Conservation (phyloP, 2,329 filamentous ascomycete species). For the Camillea tinctor region DNA sequence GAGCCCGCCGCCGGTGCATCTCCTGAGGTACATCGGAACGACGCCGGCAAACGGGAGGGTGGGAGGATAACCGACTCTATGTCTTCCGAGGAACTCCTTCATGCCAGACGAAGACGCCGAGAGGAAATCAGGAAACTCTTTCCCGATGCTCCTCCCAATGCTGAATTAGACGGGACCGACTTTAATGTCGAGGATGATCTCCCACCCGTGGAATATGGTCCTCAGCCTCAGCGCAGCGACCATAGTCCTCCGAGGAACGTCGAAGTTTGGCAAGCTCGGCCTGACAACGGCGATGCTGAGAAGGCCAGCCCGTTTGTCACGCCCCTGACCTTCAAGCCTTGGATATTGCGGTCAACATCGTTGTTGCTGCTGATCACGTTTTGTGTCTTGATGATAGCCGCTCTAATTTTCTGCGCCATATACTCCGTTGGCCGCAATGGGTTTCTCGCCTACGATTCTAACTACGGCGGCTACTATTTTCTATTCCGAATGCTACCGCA, state of each 20-base stretch:
- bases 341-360: slow-evolving; percentile 65
- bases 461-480: slow-evolving; percentile 77
- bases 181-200: slow-evolving; percentile 5
- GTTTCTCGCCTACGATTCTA: slow-evolving; percentile 64
- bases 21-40: slow-evolving; percentile 1
- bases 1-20: slow-evolving; percentile 5
- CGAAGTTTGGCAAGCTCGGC: slow-evolving; percentile 30
- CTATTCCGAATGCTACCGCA: slow-evolving; percentile 84
- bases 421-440: slow-evolving; percentile 64
- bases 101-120: slow-evolving; percentile 9
- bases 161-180: slow-evolving; percentile 3
- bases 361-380: slow-evolving; percentile 60
- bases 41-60: slow-evolving; percentile 5
- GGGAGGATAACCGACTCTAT: slow-evolving; percentile 7
- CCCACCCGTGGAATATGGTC: slow-evolving; percentile 8
- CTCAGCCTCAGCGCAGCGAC: slow-evolving; percentile 3
- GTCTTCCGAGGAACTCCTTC: slow-evolving; percentile 4
- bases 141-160: neutral
- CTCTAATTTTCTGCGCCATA: slow-evolving; percentile 69
- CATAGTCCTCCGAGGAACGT: slow-evolving; percentile 27
- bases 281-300: slow-evolving; percentile 35
- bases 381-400: slow-evolving; percentile 68
- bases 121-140: slow-evolving; percentile 3
- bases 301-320: slow-evolving; percentile 36
- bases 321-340: slow-evolving; percentile 68